Base-by-base conservation (phyloP, 2,329 filamentous ascomycete genomes). In the Aspergillus ochraceoroseus region DNA sequence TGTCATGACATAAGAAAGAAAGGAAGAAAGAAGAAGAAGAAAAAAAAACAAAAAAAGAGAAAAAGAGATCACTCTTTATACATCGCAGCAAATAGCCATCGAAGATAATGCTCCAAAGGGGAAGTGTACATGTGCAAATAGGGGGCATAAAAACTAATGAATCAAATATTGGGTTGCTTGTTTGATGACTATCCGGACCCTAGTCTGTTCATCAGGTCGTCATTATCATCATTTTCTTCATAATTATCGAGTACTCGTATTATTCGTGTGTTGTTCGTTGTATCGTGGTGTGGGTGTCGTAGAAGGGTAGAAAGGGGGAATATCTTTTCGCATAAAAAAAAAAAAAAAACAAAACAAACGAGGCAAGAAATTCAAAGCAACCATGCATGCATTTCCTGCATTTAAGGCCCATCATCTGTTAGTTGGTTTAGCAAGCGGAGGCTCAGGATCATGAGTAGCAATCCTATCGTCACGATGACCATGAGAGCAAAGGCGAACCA, bases 401-500 rank as follows among this genome's bases (percentile, higher is more conserved):
- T 18, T n/a, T 27, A 38, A 25, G 31, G 9, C 18, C 38, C 43
- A 14, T 70, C 69, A 46, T 72, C 70, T 3, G 70, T 71, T 52
- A 73, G 55, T 56, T 84, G 76, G 54, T 80, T 76, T 51, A 95
- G 70, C 41, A 95, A 75, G 53, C 82, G 78, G 61, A 95, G 92
- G 69, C 88, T 95, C 64, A 96, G 71, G 57, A 95, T 95, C 88
- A 96, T 96, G 58, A 95, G 85, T 48, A 98, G 72, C 65, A 96
- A 51, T 41, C 90, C 92, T 58, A 96, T 92, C 33, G 90, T 96
- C 38, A 96, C 90, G 47, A 96, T 83, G 56, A 98, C 94, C 51
- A 98, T 75, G 38, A 96, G 67, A 14, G 86, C 84, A 60, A 98
- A 96, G 28, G 87, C 86, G 67, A 98, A 96, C 92, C 92, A 98